Conservation (phyloP, 257 asterid species). For the Thymus mandschuricus region DNA sequence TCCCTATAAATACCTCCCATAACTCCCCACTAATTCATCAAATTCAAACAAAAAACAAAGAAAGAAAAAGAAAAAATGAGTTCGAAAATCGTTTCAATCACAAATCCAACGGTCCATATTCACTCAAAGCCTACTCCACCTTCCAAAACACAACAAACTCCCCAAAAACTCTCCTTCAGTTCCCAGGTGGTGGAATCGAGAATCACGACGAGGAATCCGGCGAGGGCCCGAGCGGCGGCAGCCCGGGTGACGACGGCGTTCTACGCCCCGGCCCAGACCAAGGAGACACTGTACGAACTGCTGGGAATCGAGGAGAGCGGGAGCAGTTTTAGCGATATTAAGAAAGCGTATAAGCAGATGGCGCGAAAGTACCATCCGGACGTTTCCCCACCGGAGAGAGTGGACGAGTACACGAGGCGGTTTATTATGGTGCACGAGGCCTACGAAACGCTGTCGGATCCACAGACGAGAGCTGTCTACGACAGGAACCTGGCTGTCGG, state of each 20-base stretch:
- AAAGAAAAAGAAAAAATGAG: constrained; percentile 18
- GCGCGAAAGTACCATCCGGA: constrained; percentile 77
- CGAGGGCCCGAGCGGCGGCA: constrained; percentile 25
- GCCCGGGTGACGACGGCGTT: constrained; percentile 26
- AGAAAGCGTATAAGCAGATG: constrained; percentile 58
- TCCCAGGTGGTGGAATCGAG: constrained; percentile 22
- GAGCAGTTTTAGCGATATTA: constrained; percentile 46
- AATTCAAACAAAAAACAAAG: neutral
- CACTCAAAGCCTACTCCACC: constrained; percentile 13
- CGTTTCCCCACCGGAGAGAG: constrained; percentile 63
- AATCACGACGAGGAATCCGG: neutral
- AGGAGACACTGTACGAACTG: constrained; percentile 56
- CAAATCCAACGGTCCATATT: constrained; percentile 21
- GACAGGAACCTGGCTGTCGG: constrained; percentile 52
- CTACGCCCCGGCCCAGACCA: constrained; percentile 32
- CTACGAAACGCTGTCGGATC: constrained; percentile 68
- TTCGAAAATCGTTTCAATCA: constrained; percentile 29
- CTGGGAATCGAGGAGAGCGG: constrained; percentile 55
- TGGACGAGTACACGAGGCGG: constrained; percentile 53
- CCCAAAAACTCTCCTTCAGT: constrained; percentile 21
- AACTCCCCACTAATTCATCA: neutral
- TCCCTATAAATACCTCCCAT: neutral
- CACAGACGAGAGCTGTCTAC: constrained; percentile 48
- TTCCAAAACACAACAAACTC: neutral
- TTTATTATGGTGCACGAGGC: constrained; percentile 63